phyloP scores from a whole-genome alignment of 2,329 filamentous ascomycete species.

The Nigrospora sphaerica region DNA sequence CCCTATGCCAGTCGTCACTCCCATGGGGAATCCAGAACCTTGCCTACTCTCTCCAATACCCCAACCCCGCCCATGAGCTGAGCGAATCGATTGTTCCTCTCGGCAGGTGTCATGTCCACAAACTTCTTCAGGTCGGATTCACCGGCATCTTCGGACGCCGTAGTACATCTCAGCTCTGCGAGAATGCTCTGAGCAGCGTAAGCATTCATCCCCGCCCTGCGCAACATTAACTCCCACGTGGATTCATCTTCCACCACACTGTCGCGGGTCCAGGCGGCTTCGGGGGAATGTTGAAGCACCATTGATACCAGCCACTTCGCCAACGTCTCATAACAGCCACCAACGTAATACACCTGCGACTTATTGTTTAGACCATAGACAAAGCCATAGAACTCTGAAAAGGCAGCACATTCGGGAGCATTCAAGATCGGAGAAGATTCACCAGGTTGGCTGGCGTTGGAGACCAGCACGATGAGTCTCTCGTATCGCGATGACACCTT shows the following conservation, averaged over 20 bases:
- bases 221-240: conserved; percentile 60
- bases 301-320: conserved; percentile 47
- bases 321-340: conserved; percentile 41
- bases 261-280: conserved; percentile 13
- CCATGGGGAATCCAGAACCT: conserved; percentile 44
- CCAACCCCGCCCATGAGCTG: conserved; percentile 44
- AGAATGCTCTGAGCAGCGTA: conserved; percentile 64
- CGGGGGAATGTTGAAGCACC: conserved; percentile 36
- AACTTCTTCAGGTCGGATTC: conserved; percentile 45
- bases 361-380: conserved; percentile 29
- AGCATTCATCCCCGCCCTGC: conserved; percentile 59
- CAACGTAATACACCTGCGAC: conserved; percentile 37
- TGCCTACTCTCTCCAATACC: conserved; percentile 44
- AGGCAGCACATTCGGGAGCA: conserved; percentile 33
- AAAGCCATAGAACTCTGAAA: conserved; percentile 45
- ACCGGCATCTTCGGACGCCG: conserved; percentile 7
- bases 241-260: conserved; percentile 50
- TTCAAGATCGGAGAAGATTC: conserved; percentile 32
- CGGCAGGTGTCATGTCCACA: conserved; percentile 43
- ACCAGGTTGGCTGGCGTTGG: conserved; percentile 37
- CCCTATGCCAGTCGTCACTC: conserved; percentile 11
- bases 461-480: conserved; percentile 59
- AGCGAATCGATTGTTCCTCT: conserved; percentile 44
- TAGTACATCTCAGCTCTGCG: conserved; percentile 31
- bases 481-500: conserved; percentile 56